These are phyloP conservation scores for Helotiales sp. DNA, from an alignment of 2,329 filamentous ascomycete genomes.

Conservation along the genomic window DNA sequence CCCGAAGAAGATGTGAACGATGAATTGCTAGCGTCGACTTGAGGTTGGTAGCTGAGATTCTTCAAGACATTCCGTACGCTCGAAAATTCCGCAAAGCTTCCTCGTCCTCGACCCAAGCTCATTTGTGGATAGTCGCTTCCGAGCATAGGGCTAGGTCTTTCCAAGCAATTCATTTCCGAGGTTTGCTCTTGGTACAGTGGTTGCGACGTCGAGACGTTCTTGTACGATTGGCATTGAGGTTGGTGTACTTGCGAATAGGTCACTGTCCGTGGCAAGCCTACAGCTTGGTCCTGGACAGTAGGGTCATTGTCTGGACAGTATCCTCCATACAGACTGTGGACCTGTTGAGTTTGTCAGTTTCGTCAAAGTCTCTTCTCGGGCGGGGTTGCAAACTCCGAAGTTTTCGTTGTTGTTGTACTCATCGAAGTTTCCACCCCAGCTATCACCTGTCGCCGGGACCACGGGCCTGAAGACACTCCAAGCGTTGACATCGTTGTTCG, in stretches of 20 bases:
- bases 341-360: conserved; percentile 30
- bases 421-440: conserved; percentile 35
- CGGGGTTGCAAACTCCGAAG: conserved; percentile 12
- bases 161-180: conserved; percentile 24
- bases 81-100: conserved; percentile 35
- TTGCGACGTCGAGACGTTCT: conserved; percentile 15
- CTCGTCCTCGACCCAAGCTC: conserved; percentile 24
- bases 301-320: conserved; percentile 32
- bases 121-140: conserved; percentile 34
- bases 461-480: conserved; percentile 37
- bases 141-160: conserved; percentile 31
- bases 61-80: conserved; percentile 27
- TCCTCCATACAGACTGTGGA: conserved; percentile 27
- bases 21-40: conserved; percentile 11
- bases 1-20: conserved; percentile 14
- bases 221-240: conserved; percentile 22
- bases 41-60: conserved; percentile 18
- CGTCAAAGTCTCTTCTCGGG: background rate
- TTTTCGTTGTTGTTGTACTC: conserved; percentile 34
- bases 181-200: conserved; percentile 25
- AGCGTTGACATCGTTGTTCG: conserved; percentile 39
- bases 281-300: conserved; percentile 6
- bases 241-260: conserved; percentile 24
- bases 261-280: conserved; percentile 17
- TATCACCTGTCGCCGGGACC: conserved; percentile 23